Base-by-base conservation (phyloP, 768 basidiomycete species). In the Exidia glandulosa region DNA sequence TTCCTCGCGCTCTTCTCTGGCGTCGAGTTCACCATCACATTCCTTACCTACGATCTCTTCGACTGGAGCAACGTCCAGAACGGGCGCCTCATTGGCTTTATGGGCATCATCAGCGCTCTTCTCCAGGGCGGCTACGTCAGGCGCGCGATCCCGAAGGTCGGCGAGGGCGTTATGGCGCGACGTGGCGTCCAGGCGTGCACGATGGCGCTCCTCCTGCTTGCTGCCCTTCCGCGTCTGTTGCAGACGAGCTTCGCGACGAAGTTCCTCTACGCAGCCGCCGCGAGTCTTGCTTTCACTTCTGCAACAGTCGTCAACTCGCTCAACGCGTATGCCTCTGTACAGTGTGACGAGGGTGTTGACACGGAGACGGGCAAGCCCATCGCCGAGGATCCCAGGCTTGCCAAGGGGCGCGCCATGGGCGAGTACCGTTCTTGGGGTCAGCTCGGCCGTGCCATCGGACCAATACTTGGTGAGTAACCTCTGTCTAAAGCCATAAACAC, bases 101-200 rank as follows among this genome's bases (percentile, higher is more conserved):
- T 98, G 64, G 95, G 95, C 25, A 81, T 99, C 66, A 76, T 97
- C 60, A 91, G 90, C 62, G 90, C 94, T 2, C 71, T 93, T 0
- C 77, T 97, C 0, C 94, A 97, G 76, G 95, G 94, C 31, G 91
- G 93, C 61, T 96, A 97, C 72, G 93, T 95, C 48, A 88, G 95
- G 10, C 85, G 90, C 10, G 79, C 84, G 0, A 85, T 85, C 37
- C 76, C 86, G 23, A 86, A 81, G 64, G 75, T 85, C 27, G 89
- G 91, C 25, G 91, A 94, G 67, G 83, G 86, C 61, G 77, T 76
- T 36, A 89, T 99, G 82, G 92, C 94, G 2, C 80, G 84, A 23
- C 81, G 84, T 25, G 95, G 96, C 3, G 82, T 92, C 1, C 73
- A 77, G 31, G 81, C 83, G 63, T 96, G 94, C 69, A 79, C 83